Evolutionary conservation across 2,329 filamentous ascomycete species (phyloP), one percentile per base, ranked within the genome.

Genomic region (Fusarium piperis): DNA sequence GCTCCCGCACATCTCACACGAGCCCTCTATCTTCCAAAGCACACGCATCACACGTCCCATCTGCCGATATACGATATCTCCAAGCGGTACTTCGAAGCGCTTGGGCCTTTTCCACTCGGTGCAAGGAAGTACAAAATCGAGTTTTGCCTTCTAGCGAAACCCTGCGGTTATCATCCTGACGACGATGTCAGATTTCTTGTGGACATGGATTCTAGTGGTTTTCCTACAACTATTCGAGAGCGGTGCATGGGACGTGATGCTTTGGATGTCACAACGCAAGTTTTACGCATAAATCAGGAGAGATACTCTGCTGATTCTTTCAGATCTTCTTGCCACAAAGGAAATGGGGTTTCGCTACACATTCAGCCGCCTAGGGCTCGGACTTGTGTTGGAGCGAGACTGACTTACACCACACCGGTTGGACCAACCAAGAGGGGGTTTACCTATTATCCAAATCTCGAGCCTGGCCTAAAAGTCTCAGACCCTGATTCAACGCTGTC

Each of bases 101-200:
- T 70, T 1, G 63, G 57, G 0, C 23, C 32, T 1, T 32, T 38
- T 11, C 46, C 39, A 0, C 53, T 70, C 58, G 62, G 67, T 5
- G 55, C 53, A 1, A 38, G 58, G 11, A 11, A n/a, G 7, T 70
- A 70, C 18, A 70, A 70, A 26, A 39, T 70, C 1, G 51, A 52
- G 11, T 26, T 70, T 20, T 58, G 20, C 4, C 28, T 67, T 52
- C 53, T 69, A 33, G 55, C 35, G n/a, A 70, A 70, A 16, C 67
- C 67, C 2, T 55, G 20, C 10, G 67, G 67, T 1, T 26, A 62
- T 12, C 33, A 36, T 4, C 32, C 3, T 1, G 41, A 38, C 0
- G 67, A 70, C 9, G 13, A 68, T n/a, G 63, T 59, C 1, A 35
- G 63, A 7, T 70, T 67, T 15, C 20, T 70, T 3, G 63, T 70